Base-by-base conservation (phyloP, 2,329 filamentous ascomycete genomes). In the Dactylonectria macrodidyma region DNA sequence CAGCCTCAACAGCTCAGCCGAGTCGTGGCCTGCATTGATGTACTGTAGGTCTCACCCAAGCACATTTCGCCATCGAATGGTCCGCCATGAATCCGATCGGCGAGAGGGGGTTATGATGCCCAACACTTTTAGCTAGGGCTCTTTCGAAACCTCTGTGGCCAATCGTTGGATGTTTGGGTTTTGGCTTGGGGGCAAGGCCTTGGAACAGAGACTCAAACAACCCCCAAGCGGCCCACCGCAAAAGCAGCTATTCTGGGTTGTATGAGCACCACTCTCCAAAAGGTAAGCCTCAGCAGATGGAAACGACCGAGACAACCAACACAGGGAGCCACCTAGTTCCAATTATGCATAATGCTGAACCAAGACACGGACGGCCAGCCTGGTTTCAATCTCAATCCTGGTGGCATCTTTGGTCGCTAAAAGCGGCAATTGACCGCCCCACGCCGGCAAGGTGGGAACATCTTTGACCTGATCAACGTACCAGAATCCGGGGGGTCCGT, bases 391-490 rank as follows among this genome's bases (percentile, higher is more conserved):
- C 57, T 10, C 9, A 33, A 33, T 9, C 16, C 22, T 6, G 58
- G 36, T 16, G 34, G 14, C 47, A 22, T 33, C n/a, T 36, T 30
- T n/a, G 14, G 19, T 36, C 10, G 19, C 36, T 59, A 51, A 66
- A 66, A 66, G 63, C 63, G 63, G 63, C 63, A 52, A 61, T 19
- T 19, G 19, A 19, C 11, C 11, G 26, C 12, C 26, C 58, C 41
- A 56, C 58, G 48, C 48, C 60, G 50, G 62, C 58, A 60, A 14
- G 46, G 63, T 61, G 63, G 63, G 46, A 66, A 66, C 65, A 67
- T 62, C 58, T 71, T 41, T 71, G 69, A 70, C 67, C 66, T 72
- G 69, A 73, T 73, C 63, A 74, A 73, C 71, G 68, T 73, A 72
- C 70, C 71, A 73, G 68, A 73, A 69, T 71, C 68, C 60, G 70